Percentiles rank a stretch among this genome's conserved stretches.
These are phyloP conservation scores for Colletotrichum shisoi DNA, from an alignment of 2,329 filamentous ascomycete species.

Conservation along the genomic window DNA sequence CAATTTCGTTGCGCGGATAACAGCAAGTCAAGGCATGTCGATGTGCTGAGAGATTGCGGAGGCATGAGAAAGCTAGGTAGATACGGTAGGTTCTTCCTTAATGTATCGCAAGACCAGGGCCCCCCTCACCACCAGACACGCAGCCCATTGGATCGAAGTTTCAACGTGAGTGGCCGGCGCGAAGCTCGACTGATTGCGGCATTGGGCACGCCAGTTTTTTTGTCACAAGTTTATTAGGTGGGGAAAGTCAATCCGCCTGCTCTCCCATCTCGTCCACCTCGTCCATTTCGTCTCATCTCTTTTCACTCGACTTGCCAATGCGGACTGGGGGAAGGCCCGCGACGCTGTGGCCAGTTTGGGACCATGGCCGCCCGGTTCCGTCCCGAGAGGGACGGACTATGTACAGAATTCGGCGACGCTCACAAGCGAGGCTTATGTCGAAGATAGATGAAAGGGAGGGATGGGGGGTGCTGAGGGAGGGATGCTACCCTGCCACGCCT, in stretches of 20 bases:
- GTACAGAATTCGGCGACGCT: conserved; percentile 7
- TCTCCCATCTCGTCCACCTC: not conserved
- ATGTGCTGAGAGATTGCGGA: conserved; percentile 6
- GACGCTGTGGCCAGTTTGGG: conserved; percentile 18
- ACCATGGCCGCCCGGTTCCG: not conserved
- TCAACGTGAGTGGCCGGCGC: conserved; percentile 10
- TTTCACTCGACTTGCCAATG: conserved; percentile 8
- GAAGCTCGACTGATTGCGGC: conserved; percentile 30
- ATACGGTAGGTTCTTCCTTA: not conserved
- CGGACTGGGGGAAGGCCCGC: conserved; percentile 3
- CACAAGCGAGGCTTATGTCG: conserved; percentile 24
- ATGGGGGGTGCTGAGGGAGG: conserved; percentile 25
- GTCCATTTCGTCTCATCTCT: conserved; percentile 30
- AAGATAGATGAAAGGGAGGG: conserved; percentile 23
- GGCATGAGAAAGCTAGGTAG: not conserved
- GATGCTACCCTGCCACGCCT: conserved; percentile 35
- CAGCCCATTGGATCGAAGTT: conserved; percentile 24
- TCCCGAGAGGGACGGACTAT: not conserved
- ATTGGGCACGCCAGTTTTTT: conserved; percentile 25
- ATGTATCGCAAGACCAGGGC: not conserved
- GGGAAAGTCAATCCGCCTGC: conserved; percentile 24
- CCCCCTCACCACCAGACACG: conserved; percentile 10
- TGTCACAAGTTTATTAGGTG: conserved; percentile 40
- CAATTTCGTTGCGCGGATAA: conserved; percentile 1
- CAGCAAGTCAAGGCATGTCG: not conserved